Conservation (phyloP, 73 alveolate genomes). For the Paraurostyla sp. region DNA sequence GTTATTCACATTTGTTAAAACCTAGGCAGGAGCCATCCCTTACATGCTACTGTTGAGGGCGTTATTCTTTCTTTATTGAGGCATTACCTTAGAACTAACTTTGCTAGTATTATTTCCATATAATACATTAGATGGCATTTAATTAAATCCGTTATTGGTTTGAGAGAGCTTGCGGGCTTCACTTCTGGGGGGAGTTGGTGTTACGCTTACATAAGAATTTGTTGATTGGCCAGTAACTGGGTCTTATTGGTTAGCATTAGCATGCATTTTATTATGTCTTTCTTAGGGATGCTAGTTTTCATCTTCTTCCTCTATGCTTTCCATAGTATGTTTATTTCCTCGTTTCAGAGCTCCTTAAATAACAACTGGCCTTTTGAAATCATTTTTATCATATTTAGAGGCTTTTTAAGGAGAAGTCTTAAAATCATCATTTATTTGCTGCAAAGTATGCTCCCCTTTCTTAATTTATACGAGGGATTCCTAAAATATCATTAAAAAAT, state of each 20-base stretch:
- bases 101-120: too few species aligned
- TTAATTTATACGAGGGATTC: not conserved
- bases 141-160: too few species aligned
- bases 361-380: constrained; percentile 38
- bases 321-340: constrained; percentile 54
- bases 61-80: constrained; percentile 16
- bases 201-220: not conserved
- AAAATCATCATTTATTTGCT: not conserved
- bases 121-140: too few species aligned
- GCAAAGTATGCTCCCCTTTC: not conserved
- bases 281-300: too few species aligned
- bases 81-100: not conserved
- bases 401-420: not conserved
- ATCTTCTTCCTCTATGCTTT: constrained; percentile 55
- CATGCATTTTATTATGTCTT: not conserved
- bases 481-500: not conserved
- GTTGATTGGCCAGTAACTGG: not conserved
- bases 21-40: constrained; percentile 13
- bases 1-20: not conserved
- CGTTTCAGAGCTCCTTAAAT: constrained; percentile 45
- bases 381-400: constrained; percentile 23
- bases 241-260: not conserved
- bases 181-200: constrained; percentile 56
- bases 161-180: constrained; percentile 23
- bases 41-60: constrained; percentile 23